Percentiles rank a stretch among this genome's conserved stretches.
These are phyloP conservation scores for Paecilomyces formosus DNA, from an alignment of 2,329 filamentous ascomycete species.

Conservation along the genomic window DNA sequence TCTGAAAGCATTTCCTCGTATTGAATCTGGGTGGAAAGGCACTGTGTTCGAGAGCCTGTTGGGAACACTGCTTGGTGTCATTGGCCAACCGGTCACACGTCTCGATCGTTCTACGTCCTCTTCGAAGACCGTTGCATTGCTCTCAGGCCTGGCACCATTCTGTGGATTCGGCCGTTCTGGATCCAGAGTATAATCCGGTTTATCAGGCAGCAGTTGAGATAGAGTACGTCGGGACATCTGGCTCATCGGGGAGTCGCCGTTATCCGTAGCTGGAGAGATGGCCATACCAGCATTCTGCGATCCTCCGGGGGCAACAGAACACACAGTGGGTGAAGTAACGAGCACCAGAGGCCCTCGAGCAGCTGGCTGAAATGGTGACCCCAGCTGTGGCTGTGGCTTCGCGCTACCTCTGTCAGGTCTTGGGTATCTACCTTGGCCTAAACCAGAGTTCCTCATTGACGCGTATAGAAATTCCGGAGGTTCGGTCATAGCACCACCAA, in stretches of 20 bases:
- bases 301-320: neutral
- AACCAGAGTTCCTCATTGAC: constrained; percentile 14
- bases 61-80: constrained; percentile 1
- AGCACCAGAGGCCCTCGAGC: constrained; percentile 1
- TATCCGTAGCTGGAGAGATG: constrained; percentile 18
- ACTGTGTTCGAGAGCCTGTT: neutral
- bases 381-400: constrained; percentile 3
- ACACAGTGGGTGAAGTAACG: neutral
- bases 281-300: constrained; percentile 23
- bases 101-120: constrained; percentile 22
- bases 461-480: constrained; percentile 23
- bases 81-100: constrained; percentile 7
- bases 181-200: constrained; percentile 24
- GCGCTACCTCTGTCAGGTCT: constrained; percentile 12
- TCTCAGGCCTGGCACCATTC: constrained; percentile 16
- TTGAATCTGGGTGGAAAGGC: neutral
- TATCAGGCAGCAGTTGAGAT: constrained; percentile 30
- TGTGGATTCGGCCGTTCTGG: constrained; percentile 31
- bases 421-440: constrained; percentile 6
- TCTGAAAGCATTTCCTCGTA: constrained; percentile 13
- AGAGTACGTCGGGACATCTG: constrained; percentile 28
- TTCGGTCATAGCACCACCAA: constrained; percentile 31
- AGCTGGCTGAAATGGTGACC: constrained; percentile 9
- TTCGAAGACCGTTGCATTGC: constrained; percentile 30
- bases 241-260: constrained; percentile 21